Evolutionary conservation across 169 alveolate species (phyloP), one percentile per base, ranked within the genome.

Genomic region (Plasmodium ovale): DNA sequence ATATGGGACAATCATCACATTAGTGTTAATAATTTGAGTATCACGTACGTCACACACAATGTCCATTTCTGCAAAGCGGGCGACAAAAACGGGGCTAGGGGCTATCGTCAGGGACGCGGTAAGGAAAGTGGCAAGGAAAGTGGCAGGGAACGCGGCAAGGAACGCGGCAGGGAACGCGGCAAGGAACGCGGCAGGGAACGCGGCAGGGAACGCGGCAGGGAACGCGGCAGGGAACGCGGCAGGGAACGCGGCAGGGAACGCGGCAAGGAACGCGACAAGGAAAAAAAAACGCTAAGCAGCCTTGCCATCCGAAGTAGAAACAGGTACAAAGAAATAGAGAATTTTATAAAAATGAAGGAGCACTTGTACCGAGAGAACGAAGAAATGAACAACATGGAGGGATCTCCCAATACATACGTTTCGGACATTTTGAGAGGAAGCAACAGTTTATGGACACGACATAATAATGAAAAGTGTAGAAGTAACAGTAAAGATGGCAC

Each of bases 31-130:
- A 82, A 82, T 29, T 59, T 82, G 27, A 59, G 42, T n/a, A n/a
- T 82, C 10, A 82, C 85, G 14, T 82, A 82, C 44, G 27, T 54
- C 21, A 82, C 90, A 19, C 90, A 82, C 29, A 82, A 82, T 58
- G 37, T 33, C 6, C 74, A 82, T 62, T 82, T 82, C 51, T 9
- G 6, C 19, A 67, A 82, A 6, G 31, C 19, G 21, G 62, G 27
- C 35, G 62, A 16, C 16, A 60, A 27, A 10, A 19, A 19, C 14
- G 19, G 27, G 3, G 12, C 27, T 27, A 72, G 5, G 21, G 25
- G 29, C n/a, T 12, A 3, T 21, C 21, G 35, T 54, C 37, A 16
- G 21, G 47, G 0, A n/a, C 37, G 12, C 67, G 35, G 21, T 6
- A 69, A 7, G 16, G 47, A 31, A 7, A 9, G n/a, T 7, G 19